phyloP scores from a whole-genome alignment of 768 basidiomycete genomes.

The Boletus tylopilopsis region DNA sequence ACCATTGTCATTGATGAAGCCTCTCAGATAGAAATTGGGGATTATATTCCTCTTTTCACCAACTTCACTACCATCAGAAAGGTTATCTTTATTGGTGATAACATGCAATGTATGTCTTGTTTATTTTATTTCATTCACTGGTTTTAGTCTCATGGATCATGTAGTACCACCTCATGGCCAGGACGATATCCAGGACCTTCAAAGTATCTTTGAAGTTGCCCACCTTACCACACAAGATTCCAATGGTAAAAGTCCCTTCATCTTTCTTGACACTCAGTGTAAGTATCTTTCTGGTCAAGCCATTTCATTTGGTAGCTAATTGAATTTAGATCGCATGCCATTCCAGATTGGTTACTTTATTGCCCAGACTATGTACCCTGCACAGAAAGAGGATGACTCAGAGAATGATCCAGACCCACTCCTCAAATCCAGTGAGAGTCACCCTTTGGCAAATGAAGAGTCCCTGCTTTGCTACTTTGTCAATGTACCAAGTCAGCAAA shows the following conservation, averaged over 20 bases:
- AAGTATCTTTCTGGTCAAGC: slow-evolving; percentile 22
- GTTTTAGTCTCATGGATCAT: slow-evolving; percentile 25
- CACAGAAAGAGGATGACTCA: slow-evolving; percentile 27
- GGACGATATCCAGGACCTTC: slow-evolving; percentile 57
- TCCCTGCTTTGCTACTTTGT: slow-evolving; percentile 61
- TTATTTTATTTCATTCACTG: slow-evolving; percentile 21
- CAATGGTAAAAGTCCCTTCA: slow-evolving; percentile 28
- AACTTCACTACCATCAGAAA: slow-evolving; percentile 41
- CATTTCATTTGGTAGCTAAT: slow-evolving; percentile 1
- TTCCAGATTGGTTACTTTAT: slow-evolving; percentile 73
- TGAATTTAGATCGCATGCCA: slow-evolving; percentile 72
- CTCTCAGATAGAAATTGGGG: slow-evolving; percentile 59
- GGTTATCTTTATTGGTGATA: slow-evolving; percentile 61
- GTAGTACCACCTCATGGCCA: slow-evolving; percentile 80
- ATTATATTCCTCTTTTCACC: slow-evolving; percentile 43
- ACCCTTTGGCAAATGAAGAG: slow-evolving; percentile 41
- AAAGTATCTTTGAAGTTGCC: slow-evolving; percentile 75
- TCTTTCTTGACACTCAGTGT: slow-evolving; percentile 78
- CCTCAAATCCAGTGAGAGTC: slow-evolving; percentile 51
- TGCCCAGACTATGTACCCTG: slow-evolving; percentile 61
- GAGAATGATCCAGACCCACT: slow-evolving; percentile 17
- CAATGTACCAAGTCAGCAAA: slow-evolving; percentile 46
- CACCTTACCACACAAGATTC: slow-evolving; percentile 43
- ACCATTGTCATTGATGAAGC: slow-evolving; percentile 65
- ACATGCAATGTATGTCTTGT: slow-evolving; percentile 53